These are phyloP conservation scores for Ganoderma leucocontextum DNA, from an alignment of 1,284 basidiomycete genomes.

Conservation along the genomic window DNA sequence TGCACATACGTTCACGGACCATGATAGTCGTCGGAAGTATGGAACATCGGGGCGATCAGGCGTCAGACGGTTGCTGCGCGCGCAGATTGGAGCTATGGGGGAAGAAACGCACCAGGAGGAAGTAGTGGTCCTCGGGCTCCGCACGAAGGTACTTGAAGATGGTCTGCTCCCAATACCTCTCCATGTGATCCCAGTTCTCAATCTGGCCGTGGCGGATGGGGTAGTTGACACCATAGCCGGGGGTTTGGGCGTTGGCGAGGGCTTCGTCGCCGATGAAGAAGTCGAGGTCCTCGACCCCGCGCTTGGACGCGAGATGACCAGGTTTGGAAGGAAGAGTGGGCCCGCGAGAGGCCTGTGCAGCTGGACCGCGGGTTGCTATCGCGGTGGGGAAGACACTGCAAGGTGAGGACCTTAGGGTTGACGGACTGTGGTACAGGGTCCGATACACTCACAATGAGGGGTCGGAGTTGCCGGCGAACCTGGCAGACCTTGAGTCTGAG, in stretches of 20 bases:
- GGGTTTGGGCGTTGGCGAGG: slow-evolving; percentile 90
- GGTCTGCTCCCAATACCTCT: slow-evolving; percentile 99
- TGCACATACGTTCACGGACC: slow-evolving; percentile 42
- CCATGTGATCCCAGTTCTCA: slow-evolving; percentile 99
- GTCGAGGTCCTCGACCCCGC: slow-evolving; percentile 98
- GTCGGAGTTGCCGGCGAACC: slow-evolving; percentile 98
- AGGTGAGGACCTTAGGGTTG: slow-evolving; percentile 7
- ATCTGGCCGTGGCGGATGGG: slow-evolving; percentile 99
- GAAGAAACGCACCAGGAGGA: slow-evolving; percentile 81
- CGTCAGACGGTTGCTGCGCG: slow-evolving; percentile 20
- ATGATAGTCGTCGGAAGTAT: background rate
- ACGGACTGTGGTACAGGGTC: slow-evolving; percentile 9
- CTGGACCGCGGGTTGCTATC: slow-evolving; percentile 85
- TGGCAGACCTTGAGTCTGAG: slow-evolving; percentile 43
- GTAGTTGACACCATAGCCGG: slow-evolving; percentile 94
- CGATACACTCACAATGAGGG: slow-evolving; percentile 85
- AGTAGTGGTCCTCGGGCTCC: slow-evolving; percentile 99
- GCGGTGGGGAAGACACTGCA: slow-evolving; percentile 93
- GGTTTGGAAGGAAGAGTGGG: slow-evolving; percentile 87
- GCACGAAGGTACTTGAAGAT: slow-evolving; percentile 99
- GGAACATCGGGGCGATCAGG: slow-evolving; percentile 11
- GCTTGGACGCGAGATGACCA: slow-evolving; percentile 92
- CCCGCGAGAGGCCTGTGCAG: slow-evolving; percentile 69
- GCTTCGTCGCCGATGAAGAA: slow-evolving; percentile 99
- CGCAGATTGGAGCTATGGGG: background rate